These are phyloP conservation scores for Penicilliopsis zonata DNA, from an alignment of 495 filamentous ascomycete genomes.

Conservation along the genomic window DNA sequence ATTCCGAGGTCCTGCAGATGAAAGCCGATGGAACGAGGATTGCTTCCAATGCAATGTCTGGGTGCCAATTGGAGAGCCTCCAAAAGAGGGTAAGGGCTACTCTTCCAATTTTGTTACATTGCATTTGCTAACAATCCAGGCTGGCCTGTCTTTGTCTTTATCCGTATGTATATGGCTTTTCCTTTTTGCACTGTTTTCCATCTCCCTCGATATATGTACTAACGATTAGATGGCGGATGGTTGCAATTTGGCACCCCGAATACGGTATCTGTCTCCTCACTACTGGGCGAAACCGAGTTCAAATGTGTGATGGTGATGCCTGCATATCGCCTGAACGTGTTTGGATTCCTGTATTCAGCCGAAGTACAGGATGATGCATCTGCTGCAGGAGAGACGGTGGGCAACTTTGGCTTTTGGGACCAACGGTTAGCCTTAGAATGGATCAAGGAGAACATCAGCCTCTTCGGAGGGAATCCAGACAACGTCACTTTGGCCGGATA, in stretches of 20 bases:
- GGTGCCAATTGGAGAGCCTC: slow-evolving; percentile 22
- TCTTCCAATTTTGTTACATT: neutral
- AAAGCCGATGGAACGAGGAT: slow-evolving; percentile 23
- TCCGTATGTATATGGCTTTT: slow-evolving; percentile 20
- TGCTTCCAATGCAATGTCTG: slow-evolving; percentile 35
- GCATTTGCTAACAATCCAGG: slow-evolving; percentile 7
- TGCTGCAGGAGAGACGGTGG: slow-evolving; percentile 18
- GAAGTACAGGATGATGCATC: slow-evolving; percentile 42
- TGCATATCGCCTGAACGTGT: slow-evolving; percentile 54
- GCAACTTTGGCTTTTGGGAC: slow-evolving; percentile 61
- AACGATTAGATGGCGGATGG: slow-evolving; percentile 39
- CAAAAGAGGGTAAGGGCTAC: slow-evolving; percentile 17
- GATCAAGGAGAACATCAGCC: slow-evolving; percentile 46
- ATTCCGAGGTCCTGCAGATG: slow-evolving; percentile 11
- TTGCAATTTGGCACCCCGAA: slow-evolving; percentile 44
- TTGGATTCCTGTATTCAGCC: slow-evolving; percentile 52
- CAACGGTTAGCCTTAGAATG: slow-evolving; percentile 53
- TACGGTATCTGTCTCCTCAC: slow-evolving; percentile 28
- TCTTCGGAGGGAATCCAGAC: slow-evolving; percentile 49
- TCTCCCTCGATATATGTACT: neutral
- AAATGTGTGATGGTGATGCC: slow-evolving; percentile 50
- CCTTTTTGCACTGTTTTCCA: neutral
- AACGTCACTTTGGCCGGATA: slow-evolving; percentile 56
- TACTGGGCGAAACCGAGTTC: slow-evolving; percentile 36
- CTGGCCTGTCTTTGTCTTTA: slow-evolving; percentile 33